These are phyloP conservation scores for Dioscorea alata DNA, from an alignment of 106 monocot genomes.

Conservation along the genomic window DNA sequence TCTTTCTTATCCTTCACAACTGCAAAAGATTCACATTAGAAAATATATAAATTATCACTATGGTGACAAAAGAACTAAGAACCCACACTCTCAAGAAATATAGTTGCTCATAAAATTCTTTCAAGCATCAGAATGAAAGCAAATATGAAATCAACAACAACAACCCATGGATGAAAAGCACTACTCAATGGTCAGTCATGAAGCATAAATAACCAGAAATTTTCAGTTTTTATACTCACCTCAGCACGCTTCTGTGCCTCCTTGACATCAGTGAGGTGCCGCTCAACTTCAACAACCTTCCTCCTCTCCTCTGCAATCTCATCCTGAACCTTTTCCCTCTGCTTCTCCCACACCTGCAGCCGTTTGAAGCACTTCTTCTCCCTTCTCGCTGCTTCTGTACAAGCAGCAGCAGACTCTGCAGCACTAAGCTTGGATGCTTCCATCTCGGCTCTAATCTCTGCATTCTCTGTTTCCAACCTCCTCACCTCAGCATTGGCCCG, in stretches of 20 bases:
- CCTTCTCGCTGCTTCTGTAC: constrained; percentile 49
- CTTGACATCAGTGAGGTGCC: constrained; percentile 27
- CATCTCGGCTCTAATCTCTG: constrained; percentile 92
- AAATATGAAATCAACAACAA: too few species aligned
- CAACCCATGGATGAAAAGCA: too few species aligned
- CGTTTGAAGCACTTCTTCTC: constrained; percentile 69
- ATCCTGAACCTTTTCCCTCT: constrained; percentile 51
- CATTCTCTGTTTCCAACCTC: constrained; percentile 72
- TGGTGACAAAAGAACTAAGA: too few species aligned
- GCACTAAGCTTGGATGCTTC: constrained; percentile 80
- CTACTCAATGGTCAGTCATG: too few species aligned
- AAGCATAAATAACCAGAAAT: too few species aligned
- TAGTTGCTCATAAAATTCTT: too few species aligned
- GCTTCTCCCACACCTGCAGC: constrained; percentile 62
- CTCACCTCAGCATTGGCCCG: constrained; percentile 60
- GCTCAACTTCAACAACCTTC: constrained; percentile 32
- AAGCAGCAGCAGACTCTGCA: constrained; percentile 40
- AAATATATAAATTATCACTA: too few species aligned
- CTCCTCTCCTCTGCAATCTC: constrained; percentile 43
- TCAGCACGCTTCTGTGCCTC: constrained; percentile 40
- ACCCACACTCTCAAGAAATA: too few species aligned
- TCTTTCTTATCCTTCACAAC: too few species aligned
- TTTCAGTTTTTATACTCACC: constrained; percentile 24
- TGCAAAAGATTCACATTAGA: too few species aligned
- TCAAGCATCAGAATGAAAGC: too few species aligned